Percentiles rank a stretch among this genome's conserved stretches.
Evolutionary conservation across 352 stramenopile species (phyloP).

Genomic region (Phytophthora melonis): DNA sequence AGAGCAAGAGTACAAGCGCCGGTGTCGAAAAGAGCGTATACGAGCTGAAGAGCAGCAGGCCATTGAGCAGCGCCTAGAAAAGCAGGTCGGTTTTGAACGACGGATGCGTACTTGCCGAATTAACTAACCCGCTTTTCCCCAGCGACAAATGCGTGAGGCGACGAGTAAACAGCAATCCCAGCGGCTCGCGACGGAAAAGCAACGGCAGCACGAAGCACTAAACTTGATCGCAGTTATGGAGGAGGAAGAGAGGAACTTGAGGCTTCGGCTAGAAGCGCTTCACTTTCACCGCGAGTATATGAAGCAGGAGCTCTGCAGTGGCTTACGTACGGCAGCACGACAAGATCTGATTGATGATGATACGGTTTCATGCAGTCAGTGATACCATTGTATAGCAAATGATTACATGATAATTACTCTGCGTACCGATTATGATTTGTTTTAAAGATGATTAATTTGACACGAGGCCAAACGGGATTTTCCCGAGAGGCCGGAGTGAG

Average conservation of each 20-base stretch:
- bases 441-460: too few relatives aligned
- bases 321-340: not conserved
- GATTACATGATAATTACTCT: too few relatives aligned
- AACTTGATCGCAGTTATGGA: conserved; percentile 53
- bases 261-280: conserved; percentile 63
- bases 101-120: not conserved
- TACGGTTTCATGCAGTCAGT: conserved; percentile 9
- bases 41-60: conserved; percentile 51
- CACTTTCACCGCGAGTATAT: conserved; percentile 65
- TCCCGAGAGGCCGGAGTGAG: too few relatives aligned
- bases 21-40: conserved; percentile 58
- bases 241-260: conserved; percentile 66
- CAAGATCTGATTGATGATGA: conserved; percentile 19
- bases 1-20: conserved; percentile 40
- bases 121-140: not conserved
- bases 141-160: conserved; percentile 52
- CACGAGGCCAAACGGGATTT: too few relatives aligned
- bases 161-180: conserved; percentile 49
- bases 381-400: too few relatives aligned
- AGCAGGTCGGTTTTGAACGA: conserved; percentile 43
- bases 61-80: conserved; percentile 41
- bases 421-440: too few relatives aligned
- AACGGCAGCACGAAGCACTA: conserved; percentile 51
- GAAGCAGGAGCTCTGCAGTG: conserved; percentile 35
- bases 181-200: conserved; percentile 48